Evolutionary conservation across 371 early-diverging fungal species (phyloP).

Genomic region (Rhizomucor miehei): DNA sequence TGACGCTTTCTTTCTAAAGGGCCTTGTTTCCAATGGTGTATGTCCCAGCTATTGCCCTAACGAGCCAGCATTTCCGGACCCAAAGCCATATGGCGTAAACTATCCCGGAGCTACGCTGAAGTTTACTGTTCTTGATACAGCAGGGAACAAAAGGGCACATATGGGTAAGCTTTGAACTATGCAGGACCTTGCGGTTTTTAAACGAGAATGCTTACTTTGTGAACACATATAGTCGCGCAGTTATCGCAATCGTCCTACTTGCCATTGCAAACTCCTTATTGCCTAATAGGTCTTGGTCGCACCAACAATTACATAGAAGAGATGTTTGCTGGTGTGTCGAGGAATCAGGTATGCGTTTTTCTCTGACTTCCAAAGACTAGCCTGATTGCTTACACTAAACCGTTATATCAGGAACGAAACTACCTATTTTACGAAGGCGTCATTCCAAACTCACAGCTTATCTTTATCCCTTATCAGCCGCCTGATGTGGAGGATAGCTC

Average conservation of each 20-base stretch:
- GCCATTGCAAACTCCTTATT: slow-evolving; percentile 79
- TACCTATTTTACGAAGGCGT: slow-evolving; percentile 74
- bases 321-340: slow-evolving; percentile 81
- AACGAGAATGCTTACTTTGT: background rate
- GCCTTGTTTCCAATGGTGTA: slow-evolving; percentile 77
- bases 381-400: background rate
- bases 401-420: slow-evolving; percentile 22
- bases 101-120: slow-evolving; percentile 84
- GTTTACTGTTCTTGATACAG: slow-evolving; percentile 78
- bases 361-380: background rate
- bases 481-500: slow-evolving; percentile 46
- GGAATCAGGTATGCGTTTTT: slow-evolving; percentile 48
- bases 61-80: slow-evolving; percentile 31
- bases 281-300: slow-evolving; percentile 84
- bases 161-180: slow-evolving; percentile 59
- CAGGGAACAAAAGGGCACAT: slow-evolving; percentile 73
- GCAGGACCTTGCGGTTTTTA: no score
- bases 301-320: slow-evolving; percentile 95
- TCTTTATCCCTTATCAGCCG: slow-evolving; percentile 83
- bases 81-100: slow-evolving; percentile 74
- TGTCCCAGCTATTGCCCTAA: slow-evolving; percentile 57
- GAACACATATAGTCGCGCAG: slow-evolving; percentile 60
- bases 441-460: slow-evolving; percentile 90
- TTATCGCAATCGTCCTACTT: slow-evolving; percentile 76
- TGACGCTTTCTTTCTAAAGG: slow-evolving; percentile 93